Evolutionary conservation across 1,284 basidiomycete species (phyloP), one percentile per base, ranked within the genome.

Genomic region (Ustilago curta): DNA sequence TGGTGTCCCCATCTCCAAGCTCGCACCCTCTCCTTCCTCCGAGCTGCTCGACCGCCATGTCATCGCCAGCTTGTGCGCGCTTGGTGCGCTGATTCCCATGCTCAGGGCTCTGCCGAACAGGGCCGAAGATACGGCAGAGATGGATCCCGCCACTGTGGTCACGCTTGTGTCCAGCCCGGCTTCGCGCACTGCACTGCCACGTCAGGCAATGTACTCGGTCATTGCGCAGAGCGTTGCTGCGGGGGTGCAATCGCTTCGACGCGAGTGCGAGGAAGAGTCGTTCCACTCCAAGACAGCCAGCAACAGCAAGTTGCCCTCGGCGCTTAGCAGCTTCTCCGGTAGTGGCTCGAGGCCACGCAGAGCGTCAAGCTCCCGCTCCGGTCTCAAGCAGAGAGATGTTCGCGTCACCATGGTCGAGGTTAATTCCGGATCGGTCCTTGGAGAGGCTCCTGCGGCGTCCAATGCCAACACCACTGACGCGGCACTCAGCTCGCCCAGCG

Each of bases 1-100:
- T n/a, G 58, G 58, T 27, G 37, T 65, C 7, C 70, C 75, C 29
- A 63, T 77, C 32, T 55, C 63, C 19, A 70, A 69, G 50, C 52
- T 76, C 14, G 37, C 59, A 7, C 73, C 70, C 23, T 67, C 69
- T 8, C 68, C 47, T 12, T 61, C 59, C 9, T 71, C 62, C 32
- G 65, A 70, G 52, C 70, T 73, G 37, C 72, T 80, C 42, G 69
- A 74, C 31, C 61, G 60, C 29, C 80, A 80, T 45, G 77, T 82
- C 35, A 67, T 78, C 16, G 59, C 73, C 32, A 74, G 78, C 48
- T 63, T 82, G 16, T 76, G 73, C 45, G 66, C 66, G 9, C 59
- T 82, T 21, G 67, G 70, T 14, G 66, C 76, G 23, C 59, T 80
- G 9, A 49, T 77, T 1, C 71, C 73, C 6, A 59, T 80, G 55